Conservation (phyloP, 441 rosid genomes). For the Mallotus japonicus region DNA sequence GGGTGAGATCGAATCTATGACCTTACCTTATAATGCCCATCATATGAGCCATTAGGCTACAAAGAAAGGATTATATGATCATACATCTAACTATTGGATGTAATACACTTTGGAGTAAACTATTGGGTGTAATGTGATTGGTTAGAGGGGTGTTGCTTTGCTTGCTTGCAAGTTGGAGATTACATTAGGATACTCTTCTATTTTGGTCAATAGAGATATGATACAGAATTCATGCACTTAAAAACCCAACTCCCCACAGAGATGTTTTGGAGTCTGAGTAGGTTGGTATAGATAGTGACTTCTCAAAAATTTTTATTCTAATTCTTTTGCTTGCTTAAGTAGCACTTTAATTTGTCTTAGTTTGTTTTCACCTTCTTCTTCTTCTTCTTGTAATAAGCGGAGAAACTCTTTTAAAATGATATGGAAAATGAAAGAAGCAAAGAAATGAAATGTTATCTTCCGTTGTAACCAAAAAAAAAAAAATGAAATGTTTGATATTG, state of each 20-base stretch:
- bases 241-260: background rate
- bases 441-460: no score
- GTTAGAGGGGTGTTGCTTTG: background rate
- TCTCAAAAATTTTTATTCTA: background rate
- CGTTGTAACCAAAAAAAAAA: no score
- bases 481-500: background rate
- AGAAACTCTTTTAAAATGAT: no score
- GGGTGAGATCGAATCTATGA: no score
- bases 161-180: conserved; percentile 11
- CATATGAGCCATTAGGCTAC: no score
- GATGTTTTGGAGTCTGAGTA: background rate
- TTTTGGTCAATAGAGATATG: conserved; percentile 1
- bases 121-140: background rate
- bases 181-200: background rate
- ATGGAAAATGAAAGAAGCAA: background rate
- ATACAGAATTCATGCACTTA: conserved; percentile 12
- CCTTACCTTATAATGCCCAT: no score
- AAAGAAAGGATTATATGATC: no score
- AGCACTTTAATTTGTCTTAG: background rate
- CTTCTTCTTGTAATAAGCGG: no score
- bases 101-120: no score
- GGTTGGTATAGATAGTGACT: conserved; percentile 7
- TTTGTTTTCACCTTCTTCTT: no score
- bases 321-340: background rate
- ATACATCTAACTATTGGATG: no score